Conservation (phyloP, 257 asterid genomes). For the Rehmannia glutinosa region DNA sequence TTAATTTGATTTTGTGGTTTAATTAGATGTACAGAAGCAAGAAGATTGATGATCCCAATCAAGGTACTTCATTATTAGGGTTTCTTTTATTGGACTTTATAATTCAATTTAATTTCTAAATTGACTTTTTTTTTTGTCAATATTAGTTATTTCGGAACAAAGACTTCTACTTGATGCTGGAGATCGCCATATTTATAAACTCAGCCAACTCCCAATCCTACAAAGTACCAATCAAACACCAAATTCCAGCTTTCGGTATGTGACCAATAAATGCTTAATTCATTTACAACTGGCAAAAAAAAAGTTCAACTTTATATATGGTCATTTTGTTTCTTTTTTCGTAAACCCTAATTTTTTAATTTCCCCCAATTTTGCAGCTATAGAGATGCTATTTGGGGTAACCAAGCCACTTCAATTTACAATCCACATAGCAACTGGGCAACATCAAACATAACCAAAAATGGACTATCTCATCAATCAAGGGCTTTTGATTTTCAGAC, state of each 20-base stretch:
- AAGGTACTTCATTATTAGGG: slow-evolving; percentile 57
- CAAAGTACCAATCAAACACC: slow-evolving; percentile 55
- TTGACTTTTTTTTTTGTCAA: neutral
- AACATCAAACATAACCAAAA: slow-evolving; percentile 23
- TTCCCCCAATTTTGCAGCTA: slow-evolving; percentile 22
- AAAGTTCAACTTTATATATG: neutral
- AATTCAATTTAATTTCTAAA: neutral
- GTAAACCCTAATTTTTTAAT: slow-evolving; percentile 17
- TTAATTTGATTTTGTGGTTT: neutral
- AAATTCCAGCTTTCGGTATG: slow-evolving; percentile 42
- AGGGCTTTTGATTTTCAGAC: slow-evolving; percentile 26
- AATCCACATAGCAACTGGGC: slow-evolving; percentile 34
- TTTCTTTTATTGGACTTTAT: neutral
- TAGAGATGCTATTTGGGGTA: slow-evolving; percentile 43
- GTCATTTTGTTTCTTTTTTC: neutral
- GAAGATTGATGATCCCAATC: slow-evolving; percentile 88
- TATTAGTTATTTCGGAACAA: slow-evolving; percentile 52
- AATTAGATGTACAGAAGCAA: slow-evolving; percentile 91
- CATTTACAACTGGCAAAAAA: neutral
- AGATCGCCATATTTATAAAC: slow-evolving; percentile 70
- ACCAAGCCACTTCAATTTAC: slow-evolving; percentile 30
- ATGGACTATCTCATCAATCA: slow-evolving; percentile 11
- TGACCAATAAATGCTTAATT: neutral
- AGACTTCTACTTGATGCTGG: slow-evolving; percentile 60
- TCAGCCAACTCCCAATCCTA: slow-evolving; percentile 77